Base-by-base conservation (phyloP, 371 early-diverging fungal species). In the Syncephalastrum racemosum region DNA sequence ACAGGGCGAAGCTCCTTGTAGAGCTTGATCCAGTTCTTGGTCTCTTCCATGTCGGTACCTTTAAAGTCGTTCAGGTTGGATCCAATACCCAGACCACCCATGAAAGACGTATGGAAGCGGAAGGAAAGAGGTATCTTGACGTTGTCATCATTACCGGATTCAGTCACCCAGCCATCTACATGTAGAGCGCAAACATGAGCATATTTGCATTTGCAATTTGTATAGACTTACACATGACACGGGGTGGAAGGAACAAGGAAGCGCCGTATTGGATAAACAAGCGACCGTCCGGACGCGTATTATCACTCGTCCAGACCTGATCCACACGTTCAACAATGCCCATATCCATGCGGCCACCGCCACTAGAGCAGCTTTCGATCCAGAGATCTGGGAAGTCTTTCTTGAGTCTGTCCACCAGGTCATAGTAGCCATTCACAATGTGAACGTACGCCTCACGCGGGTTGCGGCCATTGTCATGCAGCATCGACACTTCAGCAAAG, bases 281-380 rank as follows among this genome's bases (percentile, higher is more conserved):
- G 4, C 73, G 64, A 18, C 73, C 77, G 53, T 73, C 71, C 1
- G 77, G 73, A 22, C 68, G 53, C 13, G 71, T 73, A 43, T 73
- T 73, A 25, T 73, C 73, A 39, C 71, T 68, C 15, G 69, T 62
- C 77, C 71, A 73, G 22, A 67, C 63, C 6, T 64, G 60, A 22
- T 77, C 67, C 0, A 58, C 60, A 5, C 44, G 25, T 31, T 56
- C 43, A 7, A 60, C 27, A 1, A 71, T 59, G 1, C 67, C 63
- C 18, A 62, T 22, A 54, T 79, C 79, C 16, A 70, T 66, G 12
- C 79, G 61, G 2, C 77, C 77, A 25, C 79, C 79, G 19, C 79
- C 79, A 48, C 77, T 74, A 10, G 66, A 62, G 23, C 79, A 79
- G 10, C 64, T 61, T 53, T 79, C 79, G n/a, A 75, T 66, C 25